Evolutionary conservation across 2,329 filamentous ascomycete species (phyloP).

Genomic region (Apiospora kogelbergensis): DNA sequence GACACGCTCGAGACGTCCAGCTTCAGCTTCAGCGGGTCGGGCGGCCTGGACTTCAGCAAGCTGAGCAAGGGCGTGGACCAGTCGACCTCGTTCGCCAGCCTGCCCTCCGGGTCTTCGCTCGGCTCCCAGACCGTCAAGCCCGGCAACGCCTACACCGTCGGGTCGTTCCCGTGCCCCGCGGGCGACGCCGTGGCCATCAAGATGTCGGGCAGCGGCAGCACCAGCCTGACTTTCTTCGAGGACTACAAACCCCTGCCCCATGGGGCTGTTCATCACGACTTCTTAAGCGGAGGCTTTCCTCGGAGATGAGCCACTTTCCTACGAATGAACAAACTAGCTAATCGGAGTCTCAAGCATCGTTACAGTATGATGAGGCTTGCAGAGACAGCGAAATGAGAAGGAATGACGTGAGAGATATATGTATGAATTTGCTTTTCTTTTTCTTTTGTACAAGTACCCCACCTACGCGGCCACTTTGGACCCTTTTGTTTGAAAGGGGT

Average conservation of each 20-base stretch:
- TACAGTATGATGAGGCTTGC: too few species aligned
- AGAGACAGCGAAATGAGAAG: not conserved
- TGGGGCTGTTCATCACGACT: slow-evolving; percentile 39
- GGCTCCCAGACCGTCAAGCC: slow-evolving; percentile 45
- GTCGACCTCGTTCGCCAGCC: slow-evolving; percentile 54
- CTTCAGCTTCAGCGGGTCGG: slow-evolving; percentile 47
- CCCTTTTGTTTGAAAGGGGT: not conserved
- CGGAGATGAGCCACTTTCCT: too few species aligned
- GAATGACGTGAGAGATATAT: not conserved
- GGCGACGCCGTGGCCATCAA: slow-evolving; percentile 49
- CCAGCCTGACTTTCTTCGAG: slow-evolving; percentile 61
- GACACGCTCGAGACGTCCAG: slow-evolving; percentile 58
- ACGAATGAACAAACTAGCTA: not conserved
- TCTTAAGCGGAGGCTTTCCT: slow-evolving; percentile 23
- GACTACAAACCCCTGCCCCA: slow-evolving; percentile 58
- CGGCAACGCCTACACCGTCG: slow-evolving; percentile 54
- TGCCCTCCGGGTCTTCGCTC: slow-evolving; percentile 44
- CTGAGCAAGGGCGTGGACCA: slow-evolving; percentile 45
- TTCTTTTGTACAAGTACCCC: not conserved
- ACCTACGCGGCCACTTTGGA: not conserved
- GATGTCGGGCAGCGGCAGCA: slow-evolving; percentile 45
- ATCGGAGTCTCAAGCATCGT: not conserved
- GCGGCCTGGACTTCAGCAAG: slow-evolving; percentile 51
- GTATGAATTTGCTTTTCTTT: not conserved
- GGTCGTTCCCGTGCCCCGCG: slow-evolving; percentile 53